Percentiles rank a stretch among this genome's conserved stretches.
Conservation (phyloP, 2,329 filamentous ascomycete genomes). For the Sporothrix brasiliensis region DNA sequence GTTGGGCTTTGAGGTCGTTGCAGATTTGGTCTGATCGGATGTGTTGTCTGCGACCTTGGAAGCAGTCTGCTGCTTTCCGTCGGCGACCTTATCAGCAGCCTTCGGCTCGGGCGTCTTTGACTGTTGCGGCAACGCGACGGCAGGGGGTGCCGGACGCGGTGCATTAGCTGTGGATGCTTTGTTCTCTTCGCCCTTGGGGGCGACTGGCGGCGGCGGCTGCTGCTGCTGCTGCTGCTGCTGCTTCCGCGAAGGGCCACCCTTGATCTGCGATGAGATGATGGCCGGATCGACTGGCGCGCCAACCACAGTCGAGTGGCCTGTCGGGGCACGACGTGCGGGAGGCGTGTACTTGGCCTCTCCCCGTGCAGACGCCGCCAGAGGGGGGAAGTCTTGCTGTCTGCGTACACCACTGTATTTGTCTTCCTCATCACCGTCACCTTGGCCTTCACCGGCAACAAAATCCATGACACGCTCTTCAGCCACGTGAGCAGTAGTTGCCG, state of each 20-base stretch:
- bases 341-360: slow-evolving; percentile 80
- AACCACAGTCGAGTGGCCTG: slow-evolving; percentile 70
- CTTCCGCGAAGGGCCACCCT: slow-evolving; percentile 46
- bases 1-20: slow-evolving; percentile 18
- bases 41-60: slow-evolving; percentile 3
- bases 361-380: slow-evolving; percentile 54
- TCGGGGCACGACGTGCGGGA: slow-evolving; percentile 80
- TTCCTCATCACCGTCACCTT: slow-evolving; percentile 77
- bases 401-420: slow-evolving; percentile 93
- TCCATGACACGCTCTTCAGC: slow-evolving; percentile 84
- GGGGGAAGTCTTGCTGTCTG: slow-evolving; percentile 69
- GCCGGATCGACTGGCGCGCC: slow-evolving; percentile 83
- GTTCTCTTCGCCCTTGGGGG: slow-evolving; percentile 45
- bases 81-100: slow-evolving; percentile 40
- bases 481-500: slow-evolving; percentile 76
- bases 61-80: slow-evolving; percentile 24
- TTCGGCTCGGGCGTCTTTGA: slow-evolving; percentile 45
- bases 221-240: slow-evolving; percentile 41
- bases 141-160: slow-evolving; percentile 38
- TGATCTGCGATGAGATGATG: slow-evolving; percentile 85
- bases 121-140: slow-evolving; percentile 36
- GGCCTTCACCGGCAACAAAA: slow-evolving; percentile 63
- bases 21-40: slow-evolving; percentile 13
- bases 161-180: slow-evolving; percentile 38
- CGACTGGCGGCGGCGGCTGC: slow-evolving; percentile 42